phyloP scores from a whole-genome alignment of 1,284 basidiomycete species.

The Ustilago tritici region DNA sequence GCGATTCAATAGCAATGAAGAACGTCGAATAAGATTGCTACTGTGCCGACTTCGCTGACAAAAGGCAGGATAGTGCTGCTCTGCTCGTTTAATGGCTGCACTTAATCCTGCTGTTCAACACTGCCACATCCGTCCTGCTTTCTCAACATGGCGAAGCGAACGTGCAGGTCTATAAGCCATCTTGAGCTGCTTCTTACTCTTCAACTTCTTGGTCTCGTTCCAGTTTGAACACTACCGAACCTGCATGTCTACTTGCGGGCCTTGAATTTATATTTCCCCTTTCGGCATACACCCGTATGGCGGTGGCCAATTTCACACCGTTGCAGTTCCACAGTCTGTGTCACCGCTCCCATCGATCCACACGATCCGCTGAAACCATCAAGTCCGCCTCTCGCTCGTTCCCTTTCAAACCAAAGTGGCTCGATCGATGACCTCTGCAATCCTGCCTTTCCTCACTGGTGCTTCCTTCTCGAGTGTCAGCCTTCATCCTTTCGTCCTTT shows the following conservation, averaged over 20 bases:
- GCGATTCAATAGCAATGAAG: background rate
- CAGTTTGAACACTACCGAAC: background rate
- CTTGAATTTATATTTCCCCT: conserved; percentile 25
- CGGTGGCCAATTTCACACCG: conserved; percentile 4
- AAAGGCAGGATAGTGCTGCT: background rate
- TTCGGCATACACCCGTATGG: conserved; percentile 10
- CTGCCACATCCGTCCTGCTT: background rate
- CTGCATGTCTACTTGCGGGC: conserved; percentile 8
- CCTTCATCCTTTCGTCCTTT: background rate
- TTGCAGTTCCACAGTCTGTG: background rate
- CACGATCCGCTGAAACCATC: conserved; percentile 2
- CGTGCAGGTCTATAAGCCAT: background rate
- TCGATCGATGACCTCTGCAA: conserved; percentile 15
- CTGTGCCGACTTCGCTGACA: background rate
- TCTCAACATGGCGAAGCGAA: too few relatives aligned
- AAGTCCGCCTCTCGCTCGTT: background rate
- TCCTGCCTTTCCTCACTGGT: background rate
- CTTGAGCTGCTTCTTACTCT: background rate
- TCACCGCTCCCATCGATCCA: conserved; percentile 21
- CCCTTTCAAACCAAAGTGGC: conserved; percentile 2
- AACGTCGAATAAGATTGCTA: background rate
- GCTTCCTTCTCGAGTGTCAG: background rate
- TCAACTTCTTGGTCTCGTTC: conserved; percentile 7
- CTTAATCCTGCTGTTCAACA: background rate
- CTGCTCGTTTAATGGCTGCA: background rate